Percentiles rank a stretch among this genome's conserved stretches.
These are phyloP conservation scores for Zostera marina DNA, from an alignment of 116 monocot genomes.

Conservation along the genomic window DNA sequence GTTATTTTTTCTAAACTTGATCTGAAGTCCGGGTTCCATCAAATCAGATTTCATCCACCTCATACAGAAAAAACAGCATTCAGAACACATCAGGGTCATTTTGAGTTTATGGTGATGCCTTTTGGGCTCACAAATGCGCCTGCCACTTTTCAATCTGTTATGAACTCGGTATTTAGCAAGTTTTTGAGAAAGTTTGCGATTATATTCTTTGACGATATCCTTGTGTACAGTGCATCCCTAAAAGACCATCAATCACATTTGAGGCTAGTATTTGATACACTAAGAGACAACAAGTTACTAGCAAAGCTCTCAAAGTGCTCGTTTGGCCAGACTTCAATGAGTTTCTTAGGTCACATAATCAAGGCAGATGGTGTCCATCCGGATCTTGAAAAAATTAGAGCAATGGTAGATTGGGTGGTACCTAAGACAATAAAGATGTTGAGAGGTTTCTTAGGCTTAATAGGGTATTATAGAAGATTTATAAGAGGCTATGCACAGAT, in stretches of 20 bases:
- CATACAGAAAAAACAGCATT: neutral
- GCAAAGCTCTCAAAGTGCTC: neutral
- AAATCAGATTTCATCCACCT: neutral
- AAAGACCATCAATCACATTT: neutral
- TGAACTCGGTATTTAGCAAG: slow-evolving; percentile 2
- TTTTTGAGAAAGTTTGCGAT: neutral
- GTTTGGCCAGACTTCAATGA: no score
- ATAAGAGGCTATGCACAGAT: neutral
- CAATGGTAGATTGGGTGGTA: neutral
- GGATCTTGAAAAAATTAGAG: neutral
- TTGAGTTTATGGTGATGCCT: neutral
- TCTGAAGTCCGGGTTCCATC: neutral
- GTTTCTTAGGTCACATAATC: no score
- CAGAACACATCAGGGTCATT: neutral
- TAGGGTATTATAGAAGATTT: neutral
- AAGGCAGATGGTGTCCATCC: neutral
- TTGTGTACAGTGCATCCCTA: neutral
- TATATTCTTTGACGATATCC: slow-evolving; percentile 3
- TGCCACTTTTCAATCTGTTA: slow-evolving; percentile 3
- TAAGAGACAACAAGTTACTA: neutral
- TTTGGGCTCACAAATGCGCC: neutral
- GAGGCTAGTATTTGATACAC: neutral
- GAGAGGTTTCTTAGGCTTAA: neutral
- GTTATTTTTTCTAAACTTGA: neutral
- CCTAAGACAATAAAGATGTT: neutral